Evolutionary conservation across 345 rosid genomes (phyloP).

Genomic region (Noccaea caerulescens): DNA sequence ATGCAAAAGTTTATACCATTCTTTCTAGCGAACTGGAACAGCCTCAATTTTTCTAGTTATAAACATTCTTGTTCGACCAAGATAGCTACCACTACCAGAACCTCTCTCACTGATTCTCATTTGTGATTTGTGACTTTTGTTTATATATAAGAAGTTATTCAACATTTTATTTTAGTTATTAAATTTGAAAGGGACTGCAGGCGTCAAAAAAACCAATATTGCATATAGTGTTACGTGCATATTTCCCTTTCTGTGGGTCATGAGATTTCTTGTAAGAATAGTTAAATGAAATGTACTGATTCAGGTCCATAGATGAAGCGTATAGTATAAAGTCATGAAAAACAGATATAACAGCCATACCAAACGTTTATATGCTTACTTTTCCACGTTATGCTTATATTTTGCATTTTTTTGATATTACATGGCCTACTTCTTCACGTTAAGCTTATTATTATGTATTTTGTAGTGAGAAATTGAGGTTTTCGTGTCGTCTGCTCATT

Average conservation of each 20-base stretch:
- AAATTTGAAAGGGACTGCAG: neutral
- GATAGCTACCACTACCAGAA: constrained; percentile 31
- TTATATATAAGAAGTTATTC: neutral
- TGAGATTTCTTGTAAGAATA: constrained; percentile 34
- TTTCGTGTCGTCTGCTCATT: constrained; percentile 39
- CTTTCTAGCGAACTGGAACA: constrained; percentile 8
- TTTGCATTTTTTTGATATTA: constrained; percentile 24
- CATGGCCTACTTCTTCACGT: constrained; percentile 39
- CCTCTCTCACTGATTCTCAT: constrained; percentile 2
- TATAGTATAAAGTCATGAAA: constrained; percentile 37
- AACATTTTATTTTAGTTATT: neutral
- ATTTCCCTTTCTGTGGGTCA: neutral
- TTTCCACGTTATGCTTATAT: constrained; percentile 42
- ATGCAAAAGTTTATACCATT: neutral
- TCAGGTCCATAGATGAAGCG: constrained; percentile 27
- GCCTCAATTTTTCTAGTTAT: constrained; percentile 9
- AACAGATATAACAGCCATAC: constrained; percentile 45
- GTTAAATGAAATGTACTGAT: constrained; percentile 15
- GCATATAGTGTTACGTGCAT: neutral
- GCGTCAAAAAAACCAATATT: constrained; percentile 23
- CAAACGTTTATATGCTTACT: constrained; percentile 38
- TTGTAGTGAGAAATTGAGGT: constrained; percentile 22
- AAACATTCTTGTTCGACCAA: constrained; percentile 32
- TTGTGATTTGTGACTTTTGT: constrained; percentile 6
- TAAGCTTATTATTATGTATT: constrained; percentile 27